phyloP scores from a whole-genome alignment of 352 stramenopile species.

The Globisporangium irregulare region DNA sequence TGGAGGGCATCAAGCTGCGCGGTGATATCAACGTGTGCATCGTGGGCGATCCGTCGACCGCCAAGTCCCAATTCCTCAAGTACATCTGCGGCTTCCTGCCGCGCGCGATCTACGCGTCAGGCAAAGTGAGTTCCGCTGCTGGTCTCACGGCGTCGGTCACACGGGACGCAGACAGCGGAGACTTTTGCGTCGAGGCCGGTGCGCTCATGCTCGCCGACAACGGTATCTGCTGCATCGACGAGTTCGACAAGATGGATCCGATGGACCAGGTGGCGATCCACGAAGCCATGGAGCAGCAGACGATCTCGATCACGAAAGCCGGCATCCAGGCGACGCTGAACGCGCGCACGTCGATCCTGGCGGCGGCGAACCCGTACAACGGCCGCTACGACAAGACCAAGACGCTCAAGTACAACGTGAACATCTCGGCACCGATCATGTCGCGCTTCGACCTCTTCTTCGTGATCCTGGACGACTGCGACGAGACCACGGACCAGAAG shows the following conservation, averaged over 20 bases:
- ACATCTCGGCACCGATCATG: slow-evolving; percentile 96
- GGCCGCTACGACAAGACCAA: slow-evolving; percentile 93
- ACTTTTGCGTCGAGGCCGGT: slow-evolving; percentile 90
- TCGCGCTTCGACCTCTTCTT: slow-evolving; percentile 99
- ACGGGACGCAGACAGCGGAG: slow-evolving; percentile 91
- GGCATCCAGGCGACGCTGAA: slow-evolving; percentile 99
- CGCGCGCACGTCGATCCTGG: slow-evolving; percentile 99
- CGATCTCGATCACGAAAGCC: slow-evolving; percentile 98
- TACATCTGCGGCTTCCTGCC: slow-evolving; percentile 94
- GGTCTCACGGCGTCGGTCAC: slow-evolving; percentile 97
- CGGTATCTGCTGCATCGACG: slow-evolving; percentile 99
- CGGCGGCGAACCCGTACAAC: slow-evolving; percentile 98
- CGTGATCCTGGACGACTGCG: slow-evolving; percentile 97
- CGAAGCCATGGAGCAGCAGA: slow-evolving; percentile 99
- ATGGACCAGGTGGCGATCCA: slow-evolving; percentile 98
- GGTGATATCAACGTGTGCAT: slow-evolving; percentile 99
- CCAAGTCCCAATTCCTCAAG: slow-evolving; percentile 99
- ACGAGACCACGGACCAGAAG: slow-evolving; percentile 91
- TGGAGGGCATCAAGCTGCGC: slow-evolving; percentile 96
- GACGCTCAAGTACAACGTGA: slow-evolving; percentile 88
- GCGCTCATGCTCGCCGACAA: slow-evolving; percentile 98
- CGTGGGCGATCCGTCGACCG: slow-evolving; percentile 96
- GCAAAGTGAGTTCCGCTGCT: slow-evolving; percentile 97
- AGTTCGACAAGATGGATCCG: slow-evolving; percentile 99
- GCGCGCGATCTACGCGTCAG: slow-evolving; percentile 98